Percentiles rank a stretch among this genome's conserved stretches.
These are phyloP conservation scores for Ustilago bromivora DNA, from an alignment of 1,284 basidiomycete genomes.

Conservation along the genomic window DNA sequence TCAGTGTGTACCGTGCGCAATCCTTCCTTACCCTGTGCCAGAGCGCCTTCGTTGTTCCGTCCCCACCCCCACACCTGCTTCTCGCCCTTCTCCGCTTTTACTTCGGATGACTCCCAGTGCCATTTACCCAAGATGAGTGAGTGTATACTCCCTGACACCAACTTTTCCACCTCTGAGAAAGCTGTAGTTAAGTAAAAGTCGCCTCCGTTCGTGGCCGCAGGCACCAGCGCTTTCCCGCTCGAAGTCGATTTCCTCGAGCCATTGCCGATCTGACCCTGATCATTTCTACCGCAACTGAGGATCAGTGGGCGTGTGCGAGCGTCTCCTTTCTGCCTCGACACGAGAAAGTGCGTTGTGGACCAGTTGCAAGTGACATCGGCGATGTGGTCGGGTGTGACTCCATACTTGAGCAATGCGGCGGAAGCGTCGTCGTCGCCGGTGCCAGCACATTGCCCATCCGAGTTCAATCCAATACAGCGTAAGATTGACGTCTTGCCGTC, in stretches of 20 bases:
- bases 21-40: constrained; percentile 40
- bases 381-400: constrained; percentile 2
- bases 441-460: constrained; percentile 22
- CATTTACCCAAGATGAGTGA: constrained; percentile 31
- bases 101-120: not conserved
- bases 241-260: not conserved
- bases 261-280: constrained; percentile 38
- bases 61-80: constrained; percentile 47
- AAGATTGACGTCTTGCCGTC: not conserved
- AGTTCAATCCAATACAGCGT: constrained; percentile 30
- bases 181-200: constrained; percentile 12
- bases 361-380: constrained; percentile 42
- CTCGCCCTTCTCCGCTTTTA: not conserved
- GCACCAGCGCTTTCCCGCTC: constrained; percentile 1
- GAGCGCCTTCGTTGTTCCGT: constrained; percentile 58
- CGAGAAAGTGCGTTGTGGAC: constrained; percentile 35
- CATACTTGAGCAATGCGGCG: not conserved
- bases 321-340: not conserved
- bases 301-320: constrained; percentile 2
- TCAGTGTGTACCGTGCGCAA: constrained; percentile 39
- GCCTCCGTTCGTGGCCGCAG: not conserved
- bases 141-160: constrained; percentile 55
- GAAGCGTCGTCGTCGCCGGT: constrained; percentile 3
- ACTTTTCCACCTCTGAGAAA: constrained; percentile 12
- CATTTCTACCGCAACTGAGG: constrained; percentile 38